A percentile compares a stretch with the other conserved stretches of the same genome.
These are phyloP conservation scores for Cercospora canescens DNA, from an alignment of 2,329 filamentous ascomycete genomes.

Conservation along the genomic window DNA sequence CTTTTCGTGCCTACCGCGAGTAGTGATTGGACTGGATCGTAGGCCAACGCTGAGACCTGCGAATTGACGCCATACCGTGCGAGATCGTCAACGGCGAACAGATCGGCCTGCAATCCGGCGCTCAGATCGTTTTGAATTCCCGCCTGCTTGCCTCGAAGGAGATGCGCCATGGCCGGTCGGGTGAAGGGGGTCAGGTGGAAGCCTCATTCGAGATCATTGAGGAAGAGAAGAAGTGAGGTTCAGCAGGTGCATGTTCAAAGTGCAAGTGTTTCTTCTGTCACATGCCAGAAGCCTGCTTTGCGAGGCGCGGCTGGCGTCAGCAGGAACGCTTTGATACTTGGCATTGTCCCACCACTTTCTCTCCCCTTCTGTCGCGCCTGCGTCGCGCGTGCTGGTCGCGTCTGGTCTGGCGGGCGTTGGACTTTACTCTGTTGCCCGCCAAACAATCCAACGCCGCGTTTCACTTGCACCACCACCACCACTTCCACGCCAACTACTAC, in stretches of 20 bases:
- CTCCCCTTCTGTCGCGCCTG: neutral
- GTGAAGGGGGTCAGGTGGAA: neutral
- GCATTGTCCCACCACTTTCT: conserved; percentile 1
- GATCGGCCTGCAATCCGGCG: conserved; percentile 71
- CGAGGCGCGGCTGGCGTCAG: conserved; percentile 12
- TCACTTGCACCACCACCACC: neutral
- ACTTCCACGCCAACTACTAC: neutral
- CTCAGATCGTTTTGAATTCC: conserved; percentile 92
- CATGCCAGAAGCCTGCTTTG: conserved; percentile 11
- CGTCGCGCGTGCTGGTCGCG: neutral
- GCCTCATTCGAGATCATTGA: neutral
- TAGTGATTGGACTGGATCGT: conserved; percentile 91
- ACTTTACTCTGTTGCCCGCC: neutral
- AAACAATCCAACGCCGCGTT: neutral
- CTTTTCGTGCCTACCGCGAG: conserved; percentile 89
- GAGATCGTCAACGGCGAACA: conserved; percentile 81
- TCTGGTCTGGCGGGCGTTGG: neutral
- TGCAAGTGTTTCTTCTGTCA: neutral
- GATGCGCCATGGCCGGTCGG: conserved; percentile 68
- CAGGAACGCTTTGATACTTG: neutral
- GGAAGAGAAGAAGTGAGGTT: neutral
- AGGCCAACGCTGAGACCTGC: conserved; percentile 74
- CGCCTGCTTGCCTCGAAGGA: conserved; percentile 88
- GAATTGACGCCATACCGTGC: conserved; percentile 72
- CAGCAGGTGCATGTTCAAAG: neutral